phyloP scores from a whole-genome alignment of 2,329 filamentous ascomycete species.

The Colletotrichum sidae region DNA sequence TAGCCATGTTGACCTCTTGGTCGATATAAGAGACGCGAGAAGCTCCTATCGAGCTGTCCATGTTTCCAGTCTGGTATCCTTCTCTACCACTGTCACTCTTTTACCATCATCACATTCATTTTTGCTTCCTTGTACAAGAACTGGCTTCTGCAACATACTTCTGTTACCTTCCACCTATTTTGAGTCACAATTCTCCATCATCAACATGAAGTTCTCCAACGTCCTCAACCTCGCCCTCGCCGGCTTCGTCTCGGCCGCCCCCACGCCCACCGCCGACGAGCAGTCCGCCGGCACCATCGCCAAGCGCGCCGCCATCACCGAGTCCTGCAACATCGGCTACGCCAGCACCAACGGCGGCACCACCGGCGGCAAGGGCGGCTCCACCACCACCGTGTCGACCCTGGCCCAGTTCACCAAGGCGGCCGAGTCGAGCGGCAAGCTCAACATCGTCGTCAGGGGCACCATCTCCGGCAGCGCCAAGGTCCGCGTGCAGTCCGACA shows the following conservation, averaged over 20 bases:
- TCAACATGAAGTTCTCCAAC: slow-evolving; percentile 48
- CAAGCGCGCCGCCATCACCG: slow-evolving; percentile 51
- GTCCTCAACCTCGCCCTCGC: slow-evolving; percentile 44
- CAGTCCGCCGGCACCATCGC: slow-evolving; percentile 43
- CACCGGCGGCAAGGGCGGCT: slow-evolving; percentile 61
- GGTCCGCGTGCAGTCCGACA: slow-evolving; percentile 57
- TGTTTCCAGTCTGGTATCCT: neutral
- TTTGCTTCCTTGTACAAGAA: slow-evolving; percentile 15
- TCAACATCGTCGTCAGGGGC: slow-evolving; percentile 56
- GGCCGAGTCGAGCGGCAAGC: slow-evolving; percentile 55
- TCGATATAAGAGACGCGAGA: slow-evolving; percentile 4
- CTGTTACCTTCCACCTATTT: neutral
- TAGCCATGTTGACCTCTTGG: neutral
- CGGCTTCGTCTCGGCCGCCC: slow-evolving; percentile 45
- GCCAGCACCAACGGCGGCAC: slow-evolving; percentile 55
- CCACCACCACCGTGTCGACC: slow-evolving; percentile 61
- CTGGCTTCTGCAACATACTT: slow-evolving; percentile 19
- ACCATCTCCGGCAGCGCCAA: slow-evolving; percentile 54
- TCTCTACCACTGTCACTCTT: slow-evolving; percentile 15
- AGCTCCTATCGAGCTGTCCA: neutral
- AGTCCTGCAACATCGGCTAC: slow-evolving; percentile 50
- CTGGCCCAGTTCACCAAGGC: slow-evolving; percentile 60
- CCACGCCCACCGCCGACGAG: slow-evolving; percentile 45
- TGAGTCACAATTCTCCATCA: no score
- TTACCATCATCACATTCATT: slow-evolving; percentile 2